These are phyloP conservation scores for Mrakia gelida DNA, from an alignment of 768 basidiomycete species.

Conservation along the genomic window DNA sequence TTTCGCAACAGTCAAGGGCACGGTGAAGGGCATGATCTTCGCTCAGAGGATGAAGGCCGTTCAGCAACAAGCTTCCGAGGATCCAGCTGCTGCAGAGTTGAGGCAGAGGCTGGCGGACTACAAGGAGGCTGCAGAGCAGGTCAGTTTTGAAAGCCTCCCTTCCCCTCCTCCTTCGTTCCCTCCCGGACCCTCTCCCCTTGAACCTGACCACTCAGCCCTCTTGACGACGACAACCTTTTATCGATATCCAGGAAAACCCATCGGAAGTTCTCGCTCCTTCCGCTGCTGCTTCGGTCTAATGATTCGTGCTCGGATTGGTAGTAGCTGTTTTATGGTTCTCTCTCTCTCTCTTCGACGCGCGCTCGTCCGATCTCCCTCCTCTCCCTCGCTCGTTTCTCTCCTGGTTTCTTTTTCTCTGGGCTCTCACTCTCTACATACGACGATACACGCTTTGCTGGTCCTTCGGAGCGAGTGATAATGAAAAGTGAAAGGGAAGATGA, in stretches of 20 bases:
- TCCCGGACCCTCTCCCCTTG: not conserved
- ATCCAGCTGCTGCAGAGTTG: constrained; percentile 12
- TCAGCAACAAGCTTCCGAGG: constrained; percentile 8
- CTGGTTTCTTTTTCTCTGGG: not conserved
- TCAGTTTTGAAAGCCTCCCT: not conserved
- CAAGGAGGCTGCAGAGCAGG: constrained; percentile 29
- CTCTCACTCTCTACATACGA: not conserved
- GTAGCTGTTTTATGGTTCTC: not conserved
- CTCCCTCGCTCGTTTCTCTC: not conserved
- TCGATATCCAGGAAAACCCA: not conserved
- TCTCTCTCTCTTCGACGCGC: not conserved
- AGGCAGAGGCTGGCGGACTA: constrained; percentile 15
- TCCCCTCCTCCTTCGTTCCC: not conserved
- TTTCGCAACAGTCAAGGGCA: constrained; percentile 25
- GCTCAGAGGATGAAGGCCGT: constrained; percentile 21
- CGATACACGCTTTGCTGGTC: too few species aligned
- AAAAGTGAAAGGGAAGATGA: too few species aligned
- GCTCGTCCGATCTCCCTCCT: not conserved
- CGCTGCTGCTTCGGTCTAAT: not conserved
- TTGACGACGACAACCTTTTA: too few species aligned
- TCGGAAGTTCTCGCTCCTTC: constrained; percentile 7
- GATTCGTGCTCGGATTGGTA: not conserved
- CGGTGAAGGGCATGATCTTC: constrained; percentile 31
- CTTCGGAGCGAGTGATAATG: not conserved
- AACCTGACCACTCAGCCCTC: not conserved